Base-by-base conservation (phyloP, 257 asterid species). In the Dorcoceras hygrometricum region DNA sequence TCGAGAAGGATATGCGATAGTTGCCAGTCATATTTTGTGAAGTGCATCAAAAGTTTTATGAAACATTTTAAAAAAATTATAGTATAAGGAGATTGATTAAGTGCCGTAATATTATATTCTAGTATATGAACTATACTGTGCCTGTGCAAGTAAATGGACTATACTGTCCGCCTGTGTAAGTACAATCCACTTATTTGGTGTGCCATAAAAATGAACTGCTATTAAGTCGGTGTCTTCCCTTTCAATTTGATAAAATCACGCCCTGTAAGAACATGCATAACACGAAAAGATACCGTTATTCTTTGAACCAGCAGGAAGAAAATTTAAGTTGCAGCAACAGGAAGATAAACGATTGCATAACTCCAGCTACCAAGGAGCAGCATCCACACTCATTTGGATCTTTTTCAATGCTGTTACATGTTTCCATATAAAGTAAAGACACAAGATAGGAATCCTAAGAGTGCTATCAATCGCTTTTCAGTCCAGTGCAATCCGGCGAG, bases 21-120 rank as follows among this genome's bases (percentile, higher is more conserved):
- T 46, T 46, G 16, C 54, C 58, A 65, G 5, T 39, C 50, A 53
- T 57, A 36, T 69, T 63, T 31, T 71, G 62, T 71, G 62, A 53
- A 43, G 57, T 50, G 23, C 57, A 23, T 46, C 54, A 62, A 36
- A 68, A 72, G 51, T 56, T 54, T 46, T 46, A 63, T 62, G 75
- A 57, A 61, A 55, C 39, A 16, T n/a, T 32, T 8, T 24, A 58
- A 39, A n/a, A n/a, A n/a, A n/a, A 48, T 39, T 54, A 51, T 4
- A 53, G 27, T 60, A 59, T 57, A 50, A 59, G 26, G 23, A 66
- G 70, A 53, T 6, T 50, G 63, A 32, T 23, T 12, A 11, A 1
- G 24, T 39, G 62, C 53, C 63, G 57, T 64, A 31, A 57, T 32
- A 23, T 65, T 46, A 24, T 31, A 9, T 27, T 20, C 14, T 4